Evolutionary conservation across 31 red algal genomes (phyloP).

Genomic region (Porphyra umbilicalis): DNA sequence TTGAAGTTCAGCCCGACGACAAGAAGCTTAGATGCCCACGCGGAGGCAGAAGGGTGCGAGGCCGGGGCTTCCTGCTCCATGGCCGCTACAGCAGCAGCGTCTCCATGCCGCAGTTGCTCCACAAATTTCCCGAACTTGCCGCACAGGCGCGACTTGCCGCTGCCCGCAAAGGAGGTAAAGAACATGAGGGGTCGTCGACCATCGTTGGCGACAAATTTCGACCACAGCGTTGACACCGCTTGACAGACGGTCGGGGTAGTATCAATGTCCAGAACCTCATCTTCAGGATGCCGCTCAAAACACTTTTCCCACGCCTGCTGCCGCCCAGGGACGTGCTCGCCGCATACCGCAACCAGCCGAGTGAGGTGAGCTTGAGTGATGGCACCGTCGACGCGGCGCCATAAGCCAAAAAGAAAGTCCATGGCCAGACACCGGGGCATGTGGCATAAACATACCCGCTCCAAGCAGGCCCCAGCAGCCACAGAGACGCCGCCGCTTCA

Average conservation of each 20-base stretch:
- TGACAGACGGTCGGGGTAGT: not conserved
- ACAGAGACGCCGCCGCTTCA: too few relatives aligned
- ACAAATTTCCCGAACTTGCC: not conserved
- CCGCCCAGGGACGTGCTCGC: too few relatives aligned
- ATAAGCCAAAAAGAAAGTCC: too few relatives aligned
- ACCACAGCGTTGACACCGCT: too few relatives aligned
- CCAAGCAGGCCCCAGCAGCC: too few relatives aligned
- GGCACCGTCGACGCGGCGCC: too few relatives aligned
- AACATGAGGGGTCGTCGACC: not conserved
- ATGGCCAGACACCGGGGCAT: too few relatives aligned
- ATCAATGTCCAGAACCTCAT: not conserved
- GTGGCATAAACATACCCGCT: too few relatives aligned
- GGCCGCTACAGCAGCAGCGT: not conserved
- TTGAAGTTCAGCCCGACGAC: not conserved
- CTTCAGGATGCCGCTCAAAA: not conserved
- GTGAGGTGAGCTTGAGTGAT: too few relatives aligned
- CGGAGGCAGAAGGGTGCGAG: not conserved
- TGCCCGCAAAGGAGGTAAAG: not conserved
- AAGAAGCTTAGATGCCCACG: not conserved
- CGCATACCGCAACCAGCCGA: not conserved
- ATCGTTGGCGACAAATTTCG: too few relatives aligned
- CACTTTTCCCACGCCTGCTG: not conserved
- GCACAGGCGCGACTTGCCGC: not conserved
- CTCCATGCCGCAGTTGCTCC: not conserved
- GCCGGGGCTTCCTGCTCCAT: not conserved